Base-by-base conservation (phyloP, 2,329 filamentous ascomycete genomes). In the Fusarium denticulatum region DNA sequence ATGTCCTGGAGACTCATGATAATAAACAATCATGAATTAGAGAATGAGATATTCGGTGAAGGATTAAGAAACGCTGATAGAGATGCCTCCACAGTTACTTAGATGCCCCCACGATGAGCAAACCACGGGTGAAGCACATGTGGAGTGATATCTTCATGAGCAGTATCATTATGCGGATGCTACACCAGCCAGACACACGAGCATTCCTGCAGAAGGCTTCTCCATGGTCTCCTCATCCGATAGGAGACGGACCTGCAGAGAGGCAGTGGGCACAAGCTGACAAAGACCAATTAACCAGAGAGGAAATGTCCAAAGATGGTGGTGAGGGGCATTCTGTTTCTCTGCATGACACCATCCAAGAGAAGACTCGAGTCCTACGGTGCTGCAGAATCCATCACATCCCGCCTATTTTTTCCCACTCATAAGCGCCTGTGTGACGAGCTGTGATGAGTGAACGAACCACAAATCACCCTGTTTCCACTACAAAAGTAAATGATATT, bases 331-430 rank as follows among this genome's bases (percentile, higher is more conserved):
- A 69, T 42, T 67, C 32, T 62, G 55, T 57, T 66, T 62, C 59
- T 60, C 73, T 78, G 77, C 77, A 78, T 78, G 73, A 77, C 77
- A 79, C 77, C 77, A 78, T 76, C 74, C 66, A 68, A 67, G 66
- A 63, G 32, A 49, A 63, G 42, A 42, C 37, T 56, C 56, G 59
- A 73, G 71, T 72, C 71, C 71, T 74, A 69, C 52, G 67, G 34
- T 58, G 43, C 56, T 67, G 70, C 71, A 73, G 50, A 67, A 50
- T 45, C 67, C 64, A 74, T 73, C 71, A 71, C 63, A 73, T 64
- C 46, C 66, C 66, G 46, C 40, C 64, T 57, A 60, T 60, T n/a
- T 64, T 68, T 58, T 64, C 26, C 37, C 32, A 60, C 37, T 62
- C 67, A 72, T 69, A 73, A 73, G 71, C 71, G 68, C 67, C 71